Percentiles rank a stretch among this genome's conserved stretches.
These are phyloP conservation scores for Mortierella sp. DNA, from an alignment of 371 early-diverging fungal species.

Conservation along the genomic window DNA sequence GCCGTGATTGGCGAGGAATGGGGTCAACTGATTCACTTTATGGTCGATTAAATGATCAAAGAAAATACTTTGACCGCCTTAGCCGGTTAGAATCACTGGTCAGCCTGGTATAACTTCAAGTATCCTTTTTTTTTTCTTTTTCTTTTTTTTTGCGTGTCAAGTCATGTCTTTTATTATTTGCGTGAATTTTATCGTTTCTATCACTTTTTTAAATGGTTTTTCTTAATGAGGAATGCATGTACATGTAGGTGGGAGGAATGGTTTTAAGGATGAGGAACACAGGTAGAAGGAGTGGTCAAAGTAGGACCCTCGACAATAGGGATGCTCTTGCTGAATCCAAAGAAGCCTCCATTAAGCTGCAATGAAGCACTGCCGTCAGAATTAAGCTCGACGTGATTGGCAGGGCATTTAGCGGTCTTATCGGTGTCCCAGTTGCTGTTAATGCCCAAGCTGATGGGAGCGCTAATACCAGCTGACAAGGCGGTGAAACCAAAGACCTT, in stretches of 20 bases:
- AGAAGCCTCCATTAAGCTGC: conserved; percentile 23
- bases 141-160: not conserved
- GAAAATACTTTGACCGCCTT: too few relatives aligned
- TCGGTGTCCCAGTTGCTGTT: conserved; percentile 38
- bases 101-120: not conserved
- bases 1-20: too few relatives aligned
- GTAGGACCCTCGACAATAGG: conserved; percentile 20
- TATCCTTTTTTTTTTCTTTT: not conserved
- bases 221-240: conserved; percentile 19
- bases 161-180: too few relatives aligned
- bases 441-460: conserved; percentile 24
- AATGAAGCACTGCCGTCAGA: conserved; percentile 27
- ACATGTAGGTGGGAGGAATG: conserved; percentile 16
- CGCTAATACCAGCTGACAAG: conserved; percentile 24
- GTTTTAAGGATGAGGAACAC: conserved; percentile 22
- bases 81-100: too few relatives aligned
- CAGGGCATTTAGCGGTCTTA: conserved; percentile 20
- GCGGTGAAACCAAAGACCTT: conserved; percentile 22
- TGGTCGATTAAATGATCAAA: too few relatives aligned
- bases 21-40: too few relatives aligned
- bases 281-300: conserved; percentile 21
- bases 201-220: not conserved
- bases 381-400: conserved; percentile 22
- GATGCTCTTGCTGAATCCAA: conserved; percentile 29
- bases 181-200: not conserved